phyloP scores from a whole-genome alignment of 257 asterid species.

The Rubia yunnanensis region DNA sequence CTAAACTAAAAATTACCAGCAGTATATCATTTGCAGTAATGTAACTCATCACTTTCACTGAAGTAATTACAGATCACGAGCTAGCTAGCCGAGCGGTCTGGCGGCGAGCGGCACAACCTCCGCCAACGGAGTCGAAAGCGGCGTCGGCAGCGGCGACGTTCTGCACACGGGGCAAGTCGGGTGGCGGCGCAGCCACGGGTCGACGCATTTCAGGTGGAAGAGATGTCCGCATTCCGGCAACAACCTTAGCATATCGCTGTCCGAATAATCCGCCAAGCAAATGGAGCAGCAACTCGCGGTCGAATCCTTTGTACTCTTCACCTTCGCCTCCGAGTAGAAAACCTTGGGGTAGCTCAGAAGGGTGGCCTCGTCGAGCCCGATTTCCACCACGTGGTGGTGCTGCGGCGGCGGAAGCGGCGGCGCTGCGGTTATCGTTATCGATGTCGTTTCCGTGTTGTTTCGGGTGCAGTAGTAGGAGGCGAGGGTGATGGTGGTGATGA shows the following conservation, averaged over 20 bases:
- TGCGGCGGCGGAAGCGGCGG: neutral
- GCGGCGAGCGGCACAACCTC: slow-evolving; percentile 71
- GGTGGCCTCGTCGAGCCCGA: slow-evolving; percentile 72
- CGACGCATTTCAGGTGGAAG: slow-evolving; percentile 72
- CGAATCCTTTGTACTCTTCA: slow-evolving; percentile 37
- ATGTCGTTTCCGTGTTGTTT: slow-evolving; percentile 3
- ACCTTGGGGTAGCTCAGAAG: slow-evolving; percentile 53
- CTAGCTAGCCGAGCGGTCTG: slow-evolving; percentile 34
- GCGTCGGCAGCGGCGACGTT: slow-evolving; percentile 79
- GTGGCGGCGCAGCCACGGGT: slow-evolving; percentile 79
- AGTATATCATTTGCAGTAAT: too few relatives aligned
- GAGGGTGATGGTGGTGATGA: slow-evolving; percentile 71
- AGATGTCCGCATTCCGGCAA: slow-evolving; percentile 84
- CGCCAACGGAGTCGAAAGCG: slow-evolving; percentile 65
- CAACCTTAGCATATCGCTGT: slow-evolving; percentile 40
- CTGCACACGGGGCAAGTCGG: slow-evolving; percentile 94
- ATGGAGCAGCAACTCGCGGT: slow-evolving; percentile 66
- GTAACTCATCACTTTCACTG: too few relatives aligned
- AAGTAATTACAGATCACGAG: neutral
- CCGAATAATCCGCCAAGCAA: slow-evolving; percentile 71
- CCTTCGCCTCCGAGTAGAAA: slow-evolving; percentile 57
- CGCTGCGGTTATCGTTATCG: neutral
- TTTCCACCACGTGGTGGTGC: slow-evolving; percentile 22
- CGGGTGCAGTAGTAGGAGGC: slow-evolving; percentile 81
- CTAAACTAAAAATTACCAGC: neutral